Base-by-base conservation (phyloP, 225 moss, liverwort and hornwort genomes). In the Thuidium tamariscinum region DNA sequence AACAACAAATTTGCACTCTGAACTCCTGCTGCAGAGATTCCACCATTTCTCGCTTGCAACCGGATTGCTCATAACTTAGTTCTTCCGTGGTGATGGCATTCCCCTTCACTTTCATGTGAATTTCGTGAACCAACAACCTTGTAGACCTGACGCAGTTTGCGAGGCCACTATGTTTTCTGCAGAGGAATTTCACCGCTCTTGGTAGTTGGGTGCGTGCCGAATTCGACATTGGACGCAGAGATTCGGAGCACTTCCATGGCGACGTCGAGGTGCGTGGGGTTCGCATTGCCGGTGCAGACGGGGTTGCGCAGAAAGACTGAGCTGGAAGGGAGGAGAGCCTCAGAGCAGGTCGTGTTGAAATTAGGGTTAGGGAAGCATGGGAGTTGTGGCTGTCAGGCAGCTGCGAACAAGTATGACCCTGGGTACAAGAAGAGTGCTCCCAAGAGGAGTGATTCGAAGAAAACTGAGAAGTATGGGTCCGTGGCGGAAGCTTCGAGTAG, bases 361-460 rank as follows among this genome's bases (percentile, higher is more conserved):
- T 89, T 93, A 92, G 93, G 93, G 85, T 91, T 93, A 88, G 87
- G 89, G 85, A 36, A 82, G 64, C 61, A 59, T 36, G 57, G 60
- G 52, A 62, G 88, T 29, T 92, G 91, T 63, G 88, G 44, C 14
- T 92, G 93, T 67, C 88, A 77, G 80, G 92, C 93, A 65, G 86
- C 88, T 79, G 91, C 92, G 25, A 86, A 34, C 30, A 93, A 88
- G 81, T 87, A 92, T 44, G 93, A 93, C 76, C 87, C 92, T 69
- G 89, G 90, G 75, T 92, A 92, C 83, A 93, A 92, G 92, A 91
- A 86, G 81, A 91, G 88, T 59, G 71, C 41, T 77, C 66, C 88
- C 37, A 91, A 92, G 89, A 89, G 82, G 51, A 25, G 83, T 13
- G 86, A 56, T 5, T 81, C 86, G 29, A 91, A 87, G 89, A 93